Percentiles rank a stretch among this genome's conserved stretches.
Evolutionary conservation across 441 rosid genomes (phyloP).

Genomic region (Erodium trifolium): DNA sequence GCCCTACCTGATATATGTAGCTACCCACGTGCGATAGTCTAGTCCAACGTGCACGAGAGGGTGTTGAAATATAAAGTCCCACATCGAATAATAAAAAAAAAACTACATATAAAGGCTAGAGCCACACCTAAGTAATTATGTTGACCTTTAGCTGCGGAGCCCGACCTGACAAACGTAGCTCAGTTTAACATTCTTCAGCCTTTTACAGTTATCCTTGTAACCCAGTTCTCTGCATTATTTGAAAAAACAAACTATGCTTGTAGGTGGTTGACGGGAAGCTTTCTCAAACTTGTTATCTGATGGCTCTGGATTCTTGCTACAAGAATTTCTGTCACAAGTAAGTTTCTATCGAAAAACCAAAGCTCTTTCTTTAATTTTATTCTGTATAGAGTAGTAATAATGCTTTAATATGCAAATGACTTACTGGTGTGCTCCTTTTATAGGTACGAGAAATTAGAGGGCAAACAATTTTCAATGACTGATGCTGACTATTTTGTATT

Average conservation of each 20-base stretch:
- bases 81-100: no score
- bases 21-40: no score
- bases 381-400: background rate
- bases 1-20: no score
- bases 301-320: constrained; percentile 95
- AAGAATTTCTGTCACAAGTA: constrained; percentile 74
- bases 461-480: constrained; percentile 64
- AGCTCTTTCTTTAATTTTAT: constrained; percentile 11
- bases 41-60: no score
- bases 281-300: constrained; percentile 95
- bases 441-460: constrained; percentile 80
- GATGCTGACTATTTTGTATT: constrained; percentile 76
- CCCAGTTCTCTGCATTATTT: background rate
- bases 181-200: background rate
- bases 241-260: constrained; percentile 17
- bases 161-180: no score
- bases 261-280: constrained; percentile 99
- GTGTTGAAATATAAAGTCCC: no score
- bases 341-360: constrained; percentile 18
- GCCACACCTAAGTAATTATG: no score
- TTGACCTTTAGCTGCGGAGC: no score
- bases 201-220: background rate
- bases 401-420: constrained; percentile 10
- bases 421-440: constrained; percentile 14
- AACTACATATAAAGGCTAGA: no score